Base-by-base conservation (phyloP, 345 rosid genomes). In the Populus deltoides region DNA sequence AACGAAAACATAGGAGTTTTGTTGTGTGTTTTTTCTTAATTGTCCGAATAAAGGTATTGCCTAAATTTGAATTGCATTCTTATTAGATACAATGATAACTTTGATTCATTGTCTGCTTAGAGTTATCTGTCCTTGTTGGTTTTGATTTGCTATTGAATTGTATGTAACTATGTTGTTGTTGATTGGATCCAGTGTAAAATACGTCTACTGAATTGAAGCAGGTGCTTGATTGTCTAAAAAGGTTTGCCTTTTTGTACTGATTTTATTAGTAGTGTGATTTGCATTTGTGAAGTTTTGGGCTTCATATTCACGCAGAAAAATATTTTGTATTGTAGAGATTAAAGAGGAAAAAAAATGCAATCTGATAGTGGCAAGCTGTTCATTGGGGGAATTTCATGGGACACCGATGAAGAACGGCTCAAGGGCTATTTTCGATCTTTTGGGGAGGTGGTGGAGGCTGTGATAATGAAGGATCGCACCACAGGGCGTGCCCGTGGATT, bases 401-500 rank as follows among this genome's bases (percentile, higher is more conserved):
- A 96, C 86, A 93, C 99, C 70, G 84, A 92, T 84, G 99, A 96
- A 83, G 99, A 93, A 49, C 81, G 93, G 70, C 93, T 96, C 82
- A 93, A 89, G 86, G 98, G 93, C 82, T 93, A 96, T 81, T 96
- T 96, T 76, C 78, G 92, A 77, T 82, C 88, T 51, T 96, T 87
- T 79, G 99, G 99, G 3, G 97, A 96, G 83, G 98, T 93, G 73
- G 90, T 90, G 83, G 99, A 96, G 74, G 99, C 97, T 49, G 98
- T 96, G 71, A 96, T 96, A 81, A 91, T 96, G 97, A 96, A 93
- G 83, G 99, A 96, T 87, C 92, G 99, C 53, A 90, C 93, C 82
- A 93, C 99, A 0, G 99, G 99, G 31, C 97, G 98, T 69, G 99
- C 99, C 68, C 99, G 99, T 73, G 99, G 99, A 67, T 96, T 96